Percentiles rank a stretch among this genome's conserved stretches.
Conservation (phyloP, 495 filamentous ascomycete genomes). For the Acidiella bohemica region DNA sequence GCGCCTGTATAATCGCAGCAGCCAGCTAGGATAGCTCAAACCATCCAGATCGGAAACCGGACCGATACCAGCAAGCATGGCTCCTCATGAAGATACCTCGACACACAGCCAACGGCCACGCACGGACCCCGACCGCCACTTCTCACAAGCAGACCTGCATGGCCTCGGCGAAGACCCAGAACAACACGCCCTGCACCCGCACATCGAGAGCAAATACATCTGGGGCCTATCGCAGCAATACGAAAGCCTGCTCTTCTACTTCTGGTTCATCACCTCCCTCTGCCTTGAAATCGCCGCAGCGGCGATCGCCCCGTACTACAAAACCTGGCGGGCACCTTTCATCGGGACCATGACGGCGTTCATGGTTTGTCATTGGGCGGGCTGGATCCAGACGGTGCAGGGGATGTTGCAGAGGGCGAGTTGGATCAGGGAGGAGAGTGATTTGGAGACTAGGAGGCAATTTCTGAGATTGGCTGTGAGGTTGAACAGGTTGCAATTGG, state of each 20-base stretch:
- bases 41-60: too few relatives aligned
- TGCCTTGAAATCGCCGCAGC: slow-evolving; percentile 11
- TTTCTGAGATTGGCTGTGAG: slow-evolving; percentile 17
- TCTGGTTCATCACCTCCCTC: slow-evolving; percentile 3
- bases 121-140: slow-evolving; percentile 5
- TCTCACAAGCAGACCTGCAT: slow-evolving; percentile 6
- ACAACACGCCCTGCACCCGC: slow-evolving; percentile 12
- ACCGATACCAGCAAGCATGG: background rate
- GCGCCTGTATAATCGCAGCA: background rate
- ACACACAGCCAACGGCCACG: background rate
- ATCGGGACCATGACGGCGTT: slow-evolving; percentile 4
- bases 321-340: slow-evolving; percentile 4
- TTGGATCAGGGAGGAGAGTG: slow-evolving; percentile 16
- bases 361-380: slow-evolving; percentile 12
- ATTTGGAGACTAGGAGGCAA: slow-evolving; percentile 13
- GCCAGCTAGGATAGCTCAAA: too few relatives aligned
- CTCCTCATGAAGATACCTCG: too few relatives aligned
- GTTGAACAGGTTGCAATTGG: slow-evolving; percentile 17
- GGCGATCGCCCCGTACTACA: background rate
- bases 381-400: slow-evolving; percentile 14
- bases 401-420: slow-evolving; percentile 17
- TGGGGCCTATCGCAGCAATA: slow-evolving; percentile 3
- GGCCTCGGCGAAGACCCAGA: slow-evolving; percentile 13
- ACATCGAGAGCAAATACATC: background rate
- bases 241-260: slow-evolving; percentile 15